Evolutionary conservation across 2,329 filamentous ascomycete genomes (phyloP), one percentile per base, ranked within the genome.

Genomic region (Sarocladiaceae sp.): DNA sequence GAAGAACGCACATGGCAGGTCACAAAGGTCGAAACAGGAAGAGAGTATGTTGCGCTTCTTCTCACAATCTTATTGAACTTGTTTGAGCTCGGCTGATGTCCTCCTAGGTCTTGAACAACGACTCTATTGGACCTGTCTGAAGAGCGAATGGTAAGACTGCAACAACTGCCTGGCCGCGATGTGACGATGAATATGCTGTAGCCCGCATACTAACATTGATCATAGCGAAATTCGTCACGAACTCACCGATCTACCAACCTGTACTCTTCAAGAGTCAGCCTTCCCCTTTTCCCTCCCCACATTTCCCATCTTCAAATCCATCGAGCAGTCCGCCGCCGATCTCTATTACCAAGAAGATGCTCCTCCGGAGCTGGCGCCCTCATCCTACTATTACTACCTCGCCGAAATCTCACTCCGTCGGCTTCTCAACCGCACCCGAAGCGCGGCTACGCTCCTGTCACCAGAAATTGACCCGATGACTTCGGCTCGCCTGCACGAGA

Each of bases 331-430:
- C 27, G 40, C 40, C 6, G 40, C 40, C 26, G 40, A 43, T 19
- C 27, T 43, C 27, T 43, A 43, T 16, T 24, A 43, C 27, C 35
- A 27, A 27, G 40, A 43, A 13, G 40, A 43, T 18, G 11, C 45
- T 23, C 45, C 35, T 27, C 21, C 32, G 4, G 35, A 46, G 23
- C 37, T 40, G 12, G 39, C 46, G 6, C 46, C 48, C 3, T 43
- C 44, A 15, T 48, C 48, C 3, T 43, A 48, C 21, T 50, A 50
- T 24, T 88, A 88, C 57, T 88, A 88, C 52, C 66, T 88, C 26
- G 84, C 84, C 29, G 84, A 88, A 55, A 88, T 89, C 44, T 83
- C 83, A 4, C 67, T 89, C 6, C 75, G 84, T 31, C 71, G 85
- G 44, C 73, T 88, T 3, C 73, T 88, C 52, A 86, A 87, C 59